phyloP scores from a whole-genome alignment of 805 yeast genomes.

The Candida khao-thaluensis region DNA sequence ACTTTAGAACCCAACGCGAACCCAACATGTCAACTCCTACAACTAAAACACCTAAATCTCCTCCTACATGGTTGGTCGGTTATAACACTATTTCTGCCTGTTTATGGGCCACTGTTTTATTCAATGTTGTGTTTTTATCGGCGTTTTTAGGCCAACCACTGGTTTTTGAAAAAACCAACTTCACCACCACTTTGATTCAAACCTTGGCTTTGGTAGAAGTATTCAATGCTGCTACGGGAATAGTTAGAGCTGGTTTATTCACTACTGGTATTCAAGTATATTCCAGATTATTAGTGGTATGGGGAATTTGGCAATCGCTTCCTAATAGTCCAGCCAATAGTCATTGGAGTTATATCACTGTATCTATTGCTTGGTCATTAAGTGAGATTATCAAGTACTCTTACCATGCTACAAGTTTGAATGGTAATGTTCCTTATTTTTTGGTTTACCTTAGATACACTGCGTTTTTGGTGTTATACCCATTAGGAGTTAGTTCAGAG shows the following conservation, averaged over 20 bases:
- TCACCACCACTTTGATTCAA: constrained; percentile 66
- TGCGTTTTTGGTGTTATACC: constrained; percentile 78
- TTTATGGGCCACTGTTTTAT: constrained; percentile 41
- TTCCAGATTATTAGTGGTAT: constrained; percentile 77
- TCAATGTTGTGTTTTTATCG: constrained; percentile 38
- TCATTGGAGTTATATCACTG: constrained; percentile 61
- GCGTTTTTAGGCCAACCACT: constrained; percentile 58
- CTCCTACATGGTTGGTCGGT: constrained; percentile 39
- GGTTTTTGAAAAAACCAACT: constrained; percentile 58
- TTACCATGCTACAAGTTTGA: constrained; percentile 73
- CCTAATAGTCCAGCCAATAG: constrained; percentile 68
- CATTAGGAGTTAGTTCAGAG: constrained; percentile 90
- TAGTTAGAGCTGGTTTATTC: constrained; percentile 79
- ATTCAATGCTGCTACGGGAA: constrained; percentile 71
- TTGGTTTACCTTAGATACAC: constrained; percentile 79
- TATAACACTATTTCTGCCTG: constrained; percentile 44
- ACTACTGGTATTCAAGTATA: constrained; percentile 88
- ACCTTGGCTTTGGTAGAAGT: constrained; percentile 79
- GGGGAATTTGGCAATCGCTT: constrained; percentile 75
- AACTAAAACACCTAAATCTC: constrained; percentile 8
- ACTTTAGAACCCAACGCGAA: too few relatives aligned
- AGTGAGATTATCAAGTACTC: constrained; percentile 92
- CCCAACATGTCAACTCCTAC: too few relatives aligned
- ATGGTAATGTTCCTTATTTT: constrained; percentile 51
- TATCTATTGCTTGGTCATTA: constrained; percentile 84